Conservation (phyloP, 1,284 basidiomycete genomes). For the Gymnopus androsaceus region DNA sequence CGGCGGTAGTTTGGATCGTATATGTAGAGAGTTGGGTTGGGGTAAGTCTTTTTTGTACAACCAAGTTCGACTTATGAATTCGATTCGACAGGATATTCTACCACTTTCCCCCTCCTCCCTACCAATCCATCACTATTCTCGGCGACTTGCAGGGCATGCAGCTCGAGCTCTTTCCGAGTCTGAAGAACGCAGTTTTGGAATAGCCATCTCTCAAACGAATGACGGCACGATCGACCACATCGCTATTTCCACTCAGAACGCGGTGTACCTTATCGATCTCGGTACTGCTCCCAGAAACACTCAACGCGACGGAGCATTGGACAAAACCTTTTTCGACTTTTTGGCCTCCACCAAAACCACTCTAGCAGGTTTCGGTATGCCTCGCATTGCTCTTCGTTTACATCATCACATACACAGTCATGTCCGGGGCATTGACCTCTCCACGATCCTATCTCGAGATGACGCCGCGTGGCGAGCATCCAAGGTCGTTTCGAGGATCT, state of each 20-base stretch:
- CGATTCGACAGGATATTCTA: too few species aligned
- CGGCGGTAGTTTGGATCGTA: too few species aligned
- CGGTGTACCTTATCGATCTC: conserved; percentile 4
- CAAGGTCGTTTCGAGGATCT: conserved; percentile 24
- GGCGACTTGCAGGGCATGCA: too few species aligned
- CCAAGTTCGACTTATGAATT: too few species aligned
- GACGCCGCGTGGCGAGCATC: conserved; percentile 28
- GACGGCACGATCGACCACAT: conserved; percentile 1
- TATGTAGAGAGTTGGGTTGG: too few species aligned
- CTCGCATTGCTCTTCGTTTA: conserved; percentile 30
- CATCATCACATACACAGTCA: conserved; percentile 24
- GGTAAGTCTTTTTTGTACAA: too few species aligned
- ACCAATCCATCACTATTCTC: too few species aligned
- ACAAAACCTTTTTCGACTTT: neutral
- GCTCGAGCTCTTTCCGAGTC: too few species aligned
- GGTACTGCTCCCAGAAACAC: neutral
- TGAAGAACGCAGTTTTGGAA: too few species aligned
- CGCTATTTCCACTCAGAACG: neutral
- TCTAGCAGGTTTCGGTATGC: conserved; percentile 36
- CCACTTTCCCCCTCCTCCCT: too few species aligned
- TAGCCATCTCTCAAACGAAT: conserved; percentile 6
- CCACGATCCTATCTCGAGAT: conserved; percentile 27
- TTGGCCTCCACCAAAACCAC: neutral
- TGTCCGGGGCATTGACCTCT: conserved; percentile 35
- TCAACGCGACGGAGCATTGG: neutral